A percentile compares a stretch with the other conserved stretches of the same genome.
Evolutionary conservation across 208 protist genomes (phyloP).

Genomic region (Crithidia fasciculata): DNA sequence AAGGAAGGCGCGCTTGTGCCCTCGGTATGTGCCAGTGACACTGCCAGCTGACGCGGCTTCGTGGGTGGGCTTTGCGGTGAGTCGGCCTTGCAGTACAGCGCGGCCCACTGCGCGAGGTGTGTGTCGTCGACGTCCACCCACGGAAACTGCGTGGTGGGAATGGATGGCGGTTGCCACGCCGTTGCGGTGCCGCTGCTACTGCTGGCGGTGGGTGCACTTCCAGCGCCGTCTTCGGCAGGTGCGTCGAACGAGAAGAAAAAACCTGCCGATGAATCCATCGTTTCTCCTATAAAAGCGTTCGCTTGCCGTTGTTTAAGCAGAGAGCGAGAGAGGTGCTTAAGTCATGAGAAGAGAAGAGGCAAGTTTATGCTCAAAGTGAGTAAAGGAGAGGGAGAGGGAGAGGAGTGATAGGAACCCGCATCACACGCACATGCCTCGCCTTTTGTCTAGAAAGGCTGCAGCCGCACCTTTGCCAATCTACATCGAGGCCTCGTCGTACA

Average conservation of each 20-base stretch:
- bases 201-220: not conserved
- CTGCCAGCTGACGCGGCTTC: constrained; percentile 23
- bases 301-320: not conserved
- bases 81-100: constrained; percentile 7
- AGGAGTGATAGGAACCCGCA: no score
- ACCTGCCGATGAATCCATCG: constrained; percentile 12
- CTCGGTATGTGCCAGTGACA: not conserved
- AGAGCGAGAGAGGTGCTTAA: no score
- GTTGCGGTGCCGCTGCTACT: not conserved
- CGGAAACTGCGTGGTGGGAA: constrained; percentile 25
- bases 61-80: not conserved
- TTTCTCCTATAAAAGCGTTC: not conserved
- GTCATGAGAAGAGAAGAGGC: no score
- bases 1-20: not conserved
- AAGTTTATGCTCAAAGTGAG: no score
- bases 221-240: not conserved
- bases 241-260: constrained; percentile 39
- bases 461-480: no score
- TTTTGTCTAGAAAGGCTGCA: no score
- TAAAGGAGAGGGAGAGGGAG: no score
- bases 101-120: constrained; percentile 17
- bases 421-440: no score
- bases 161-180: constrained; percentile 20
- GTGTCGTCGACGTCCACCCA: constrained; percentile 21
- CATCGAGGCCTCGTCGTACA: no score